These are phyloP conservation scores for Podospora conica DNA, from an alignment of 495 filamentous ascomycete genomes.

Conservation along the genomic window DNA sequence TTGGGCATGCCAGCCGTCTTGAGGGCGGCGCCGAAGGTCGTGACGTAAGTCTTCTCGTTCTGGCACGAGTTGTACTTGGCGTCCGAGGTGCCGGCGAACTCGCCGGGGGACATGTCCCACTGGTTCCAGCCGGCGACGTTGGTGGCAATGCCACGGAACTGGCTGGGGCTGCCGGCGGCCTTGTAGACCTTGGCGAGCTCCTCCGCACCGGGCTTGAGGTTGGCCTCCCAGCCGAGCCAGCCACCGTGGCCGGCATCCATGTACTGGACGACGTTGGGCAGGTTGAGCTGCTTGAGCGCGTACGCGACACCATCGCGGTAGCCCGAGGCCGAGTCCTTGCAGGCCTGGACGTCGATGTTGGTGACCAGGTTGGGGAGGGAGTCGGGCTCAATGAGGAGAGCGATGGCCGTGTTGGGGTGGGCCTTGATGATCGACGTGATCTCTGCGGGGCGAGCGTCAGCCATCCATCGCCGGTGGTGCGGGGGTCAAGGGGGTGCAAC, in stretches of 20 bases:
- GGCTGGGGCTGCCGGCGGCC: slow-evolving; percentile 54
- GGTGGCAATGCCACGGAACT: slow-evolving; percentile 67
- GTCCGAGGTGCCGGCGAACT: slow-evolving; percentile 56
- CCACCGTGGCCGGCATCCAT: slow-evolving; percentile 75
- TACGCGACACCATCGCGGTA: slow-evolving; percentile 69
- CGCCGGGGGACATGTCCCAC: slow-evolving; percentile 55
- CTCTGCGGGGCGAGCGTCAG: slow-evolving; percentile 35
- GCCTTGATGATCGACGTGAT: slow-evolving; percentile 52
- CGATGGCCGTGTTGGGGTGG: slow-evolving; percentile 48
- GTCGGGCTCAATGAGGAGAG: slow-evolving; percentile 66
- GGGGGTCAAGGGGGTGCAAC: slow-evolving; percentile 17
- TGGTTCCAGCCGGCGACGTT: slow-evolving; percentile 77
- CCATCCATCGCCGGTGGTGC: slow-evolving; percentile 12
- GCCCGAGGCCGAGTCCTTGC: slow-evolving; percentile 53
- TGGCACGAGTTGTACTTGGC: slow-evolving; percentile 50
- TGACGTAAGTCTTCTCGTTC: slow-evolving; percentile 71
- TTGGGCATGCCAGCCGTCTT: slow-evolving; percentile 56
- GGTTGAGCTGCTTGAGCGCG: slow-evolving; percentile 62
- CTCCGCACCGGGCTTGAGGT: slow-evolving; percentile 64
- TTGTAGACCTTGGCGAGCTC: slow-evolving; percentile 64
- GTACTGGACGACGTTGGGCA: slow-evolving; percentile 78
- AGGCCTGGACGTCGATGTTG: slow-evolving; percentile 58
- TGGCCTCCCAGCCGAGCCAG: slow-evolving; percentile 79
- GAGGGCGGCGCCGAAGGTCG: slow-evolving; percentile 58
- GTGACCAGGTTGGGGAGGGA: slow-evolving; percentile 76